These are phyloP conservation scores for Myriosclerotinia scirpicola DNA, from an alignment of 2,329 filamentous ascomycete genomes.

Conservation along the genomic window DNA sequence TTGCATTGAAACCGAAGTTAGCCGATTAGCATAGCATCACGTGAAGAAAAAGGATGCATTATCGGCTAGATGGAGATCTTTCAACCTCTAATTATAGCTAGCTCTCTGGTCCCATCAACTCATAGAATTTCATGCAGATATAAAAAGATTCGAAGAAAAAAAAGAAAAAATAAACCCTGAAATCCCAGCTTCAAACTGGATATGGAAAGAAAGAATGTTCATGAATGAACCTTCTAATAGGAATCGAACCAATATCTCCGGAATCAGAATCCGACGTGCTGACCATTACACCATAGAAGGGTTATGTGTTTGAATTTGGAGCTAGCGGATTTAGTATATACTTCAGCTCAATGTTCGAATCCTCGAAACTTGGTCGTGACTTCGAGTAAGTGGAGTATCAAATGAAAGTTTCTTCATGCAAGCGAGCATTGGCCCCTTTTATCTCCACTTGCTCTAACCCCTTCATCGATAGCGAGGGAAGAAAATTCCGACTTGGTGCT, in stretches of 20 bases:
- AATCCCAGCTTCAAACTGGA: neutral
- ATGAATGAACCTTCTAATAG: constrained; percentile 9
- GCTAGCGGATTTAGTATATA: neutral
- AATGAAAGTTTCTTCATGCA: neutral
- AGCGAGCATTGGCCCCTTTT: neutral
- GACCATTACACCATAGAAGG: constrained; percentile 21
- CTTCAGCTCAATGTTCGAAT: no score
- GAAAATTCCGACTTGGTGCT: neutral
- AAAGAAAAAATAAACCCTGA: neutral
- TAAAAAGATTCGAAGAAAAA: neutral
- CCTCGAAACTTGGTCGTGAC: no score
- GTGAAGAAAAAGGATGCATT: no score
- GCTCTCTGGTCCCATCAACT: no score
- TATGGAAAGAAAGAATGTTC: neutral
- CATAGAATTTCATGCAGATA: no score
- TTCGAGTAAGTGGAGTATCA: no score
- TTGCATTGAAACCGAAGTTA: no score
- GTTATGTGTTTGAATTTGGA: no score
- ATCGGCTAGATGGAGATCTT: no score
- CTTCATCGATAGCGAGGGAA: neutral
- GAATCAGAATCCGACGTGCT: constrained; percentile 26
- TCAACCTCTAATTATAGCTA: no score
- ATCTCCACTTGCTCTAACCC: neutral
- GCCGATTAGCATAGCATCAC: no score
- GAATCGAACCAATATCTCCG: constrained; percentile 26